A percentile compares a stretch with the other conserved stretches of the same genome.
These are phyloP conservation scores for Nemania sp. DNA, from an alignment of 2,329 filamentous ascomycete genomes.

Conservation along the genomic window DNA sequence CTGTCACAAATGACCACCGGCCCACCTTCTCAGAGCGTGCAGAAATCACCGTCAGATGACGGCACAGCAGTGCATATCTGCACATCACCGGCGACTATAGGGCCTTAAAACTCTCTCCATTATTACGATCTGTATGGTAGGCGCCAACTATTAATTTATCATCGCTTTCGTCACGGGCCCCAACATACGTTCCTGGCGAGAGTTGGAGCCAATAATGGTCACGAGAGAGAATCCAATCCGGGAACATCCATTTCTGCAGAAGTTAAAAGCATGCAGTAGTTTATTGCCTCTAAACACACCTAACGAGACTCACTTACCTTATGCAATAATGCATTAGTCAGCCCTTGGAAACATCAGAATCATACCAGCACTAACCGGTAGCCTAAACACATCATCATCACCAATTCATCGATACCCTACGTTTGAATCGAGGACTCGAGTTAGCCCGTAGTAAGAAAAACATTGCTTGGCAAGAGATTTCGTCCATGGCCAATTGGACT, in stretches of 20 bases:
- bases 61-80: constrained; percentile 29
- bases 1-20: constrained; percentile 35
- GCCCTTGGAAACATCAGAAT: not conserved
- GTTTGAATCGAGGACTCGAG: not conserved
- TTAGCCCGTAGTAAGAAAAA: constrained; percentile 12
- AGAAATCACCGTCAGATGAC: constrained; percentile 37
- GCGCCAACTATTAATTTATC: not conserved
- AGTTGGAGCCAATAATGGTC: constrained; percentile 3
- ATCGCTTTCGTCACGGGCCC: not conserved
- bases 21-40: constrained; percentile 35
- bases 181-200: not conserved
- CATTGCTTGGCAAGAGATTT: constrained; percentile 8
- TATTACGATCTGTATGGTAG: constrained; percentile 9
- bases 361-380: not conserved
- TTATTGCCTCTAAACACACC: constrained; percentile 7
- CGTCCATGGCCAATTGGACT: constrained; percentile 2
- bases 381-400: not conserved
- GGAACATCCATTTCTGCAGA: constrained; percentile 3
- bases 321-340: not conserved
- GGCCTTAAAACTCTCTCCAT: constrained; percentile 2
- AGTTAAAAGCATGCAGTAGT: constrained; percentile 6
- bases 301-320: not conserved
- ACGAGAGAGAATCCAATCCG: not conserved
- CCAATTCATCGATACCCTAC: constrained; percentile 2
- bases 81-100: constrained; percentile 33